A percentile compares a stretch with the other conserved stretches of the same genome.
These are phyloP conservation scores for Arctostaphylos glauca DNA, from an alignment of 148 eudicot genomes.

Conservation along the genomic window DNA sequence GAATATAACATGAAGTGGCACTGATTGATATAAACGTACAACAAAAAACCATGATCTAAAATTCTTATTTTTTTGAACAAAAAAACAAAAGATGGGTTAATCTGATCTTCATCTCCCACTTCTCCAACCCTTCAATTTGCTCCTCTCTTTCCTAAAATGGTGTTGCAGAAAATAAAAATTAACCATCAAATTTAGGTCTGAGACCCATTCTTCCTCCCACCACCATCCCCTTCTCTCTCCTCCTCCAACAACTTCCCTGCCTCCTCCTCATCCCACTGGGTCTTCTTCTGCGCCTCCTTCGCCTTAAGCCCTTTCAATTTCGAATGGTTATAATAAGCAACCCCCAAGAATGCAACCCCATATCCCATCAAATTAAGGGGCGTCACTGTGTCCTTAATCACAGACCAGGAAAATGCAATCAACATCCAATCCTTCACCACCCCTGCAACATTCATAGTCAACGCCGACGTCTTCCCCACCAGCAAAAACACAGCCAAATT, in stretches of 20 bases:
- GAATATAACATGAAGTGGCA: background rate
- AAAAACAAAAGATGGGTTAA: background rate
- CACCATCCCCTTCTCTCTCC: slow-evolving; percentile 24
- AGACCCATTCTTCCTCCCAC: slow-evolving; percentile 36
- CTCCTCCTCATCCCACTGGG: too few species aligned
- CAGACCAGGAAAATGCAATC: slow-evolving; percentile 79
- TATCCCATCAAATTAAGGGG: slow-evolving; percentile 62
- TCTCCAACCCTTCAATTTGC: background rate
- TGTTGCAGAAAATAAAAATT: background rate
- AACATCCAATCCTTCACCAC: slow-evolving; percentile 79
- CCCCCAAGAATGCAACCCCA: slow-evolving; percentile 62
- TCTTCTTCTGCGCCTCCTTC: slow-evolving; percentile 57
- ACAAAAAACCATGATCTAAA: background rate
- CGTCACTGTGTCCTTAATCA: slow-evolving; percentile 71
- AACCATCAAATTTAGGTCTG: slow-evolving; percentile 24
- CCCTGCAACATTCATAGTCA: slow-evolving; percentile 85
- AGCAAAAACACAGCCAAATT: slow-evolving; percentile 72
- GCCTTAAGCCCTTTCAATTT: slow-evolving; percentile 68
- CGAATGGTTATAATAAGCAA: slow-evolving; percentile 56
- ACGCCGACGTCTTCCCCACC: slow-evolving; percentile 68
- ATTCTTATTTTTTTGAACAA: background rate
- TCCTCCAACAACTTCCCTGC: too few species aligned
- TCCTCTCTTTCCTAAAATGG: background rate
- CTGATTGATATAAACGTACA: background rate
- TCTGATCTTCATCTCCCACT: background rate